A percentile compares a stretch with the other conserved stretches of the same genome.
Conservation (phyloP, 108 stramenopile species). For the Bacterosira constricta region DNA sequence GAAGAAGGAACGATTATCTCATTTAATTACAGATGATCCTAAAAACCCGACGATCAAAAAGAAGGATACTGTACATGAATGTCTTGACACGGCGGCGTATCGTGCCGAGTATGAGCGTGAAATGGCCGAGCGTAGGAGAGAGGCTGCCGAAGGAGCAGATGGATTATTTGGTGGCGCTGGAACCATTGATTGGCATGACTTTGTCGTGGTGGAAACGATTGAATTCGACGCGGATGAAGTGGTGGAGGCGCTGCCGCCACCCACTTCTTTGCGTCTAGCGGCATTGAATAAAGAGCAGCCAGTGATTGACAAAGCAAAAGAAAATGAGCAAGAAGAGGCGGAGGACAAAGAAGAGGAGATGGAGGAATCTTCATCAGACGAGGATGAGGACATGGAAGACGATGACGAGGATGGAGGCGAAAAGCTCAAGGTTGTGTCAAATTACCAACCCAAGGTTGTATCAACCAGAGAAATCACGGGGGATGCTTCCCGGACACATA, state of each 20-base stretch:
- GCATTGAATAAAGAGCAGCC: conserved; percentile 32
- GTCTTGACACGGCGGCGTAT: conserved; percentile 71
- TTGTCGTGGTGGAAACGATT: conserved; percentile 98
- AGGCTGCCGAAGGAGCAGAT: conserved; percentile 64
- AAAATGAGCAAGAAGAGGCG: conserved; percentile 12
- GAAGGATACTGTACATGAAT: conserved; percentile 25
- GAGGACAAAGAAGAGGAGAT: conserved; percentile 44
- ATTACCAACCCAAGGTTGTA: conserved; percentile 93
- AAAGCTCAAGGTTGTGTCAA: conserved; percentile 84
- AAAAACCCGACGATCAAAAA: background rate
- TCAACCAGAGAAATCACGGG: conserved; percentile 58
- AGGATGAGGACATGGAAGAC: conserved; percentile 64
- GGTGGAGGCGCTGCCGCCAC: conserved; percentile 76
- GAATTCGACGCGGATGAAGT: conserved; percentile 91
- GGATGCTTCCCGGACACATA: conserved; percentile 56
- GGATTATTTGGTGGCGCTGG: conserved; percentile 56
- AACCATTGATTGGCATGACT: conserved; percentile 97
- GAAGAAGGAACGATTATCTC: conserved; percentile 29
- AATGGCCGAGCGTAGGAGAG: conserved; percentile 62
- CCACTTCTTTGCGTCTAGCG: conserved; percentile 62
- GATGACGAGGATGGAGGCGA: conserved; percentile 84
- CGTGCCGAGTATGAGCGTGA: conserved; percentile 87
- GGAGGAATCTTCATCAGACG: conserved; percentile 43
- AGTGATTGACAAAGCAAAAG: conserved; percentile 9
- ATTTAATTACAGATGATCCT: conserved; percentile 22